Evolutionary conservation across 2,329 filamentous ascomycete species (phyloP).

Genomic region (Zarea fungicola): DNA sequence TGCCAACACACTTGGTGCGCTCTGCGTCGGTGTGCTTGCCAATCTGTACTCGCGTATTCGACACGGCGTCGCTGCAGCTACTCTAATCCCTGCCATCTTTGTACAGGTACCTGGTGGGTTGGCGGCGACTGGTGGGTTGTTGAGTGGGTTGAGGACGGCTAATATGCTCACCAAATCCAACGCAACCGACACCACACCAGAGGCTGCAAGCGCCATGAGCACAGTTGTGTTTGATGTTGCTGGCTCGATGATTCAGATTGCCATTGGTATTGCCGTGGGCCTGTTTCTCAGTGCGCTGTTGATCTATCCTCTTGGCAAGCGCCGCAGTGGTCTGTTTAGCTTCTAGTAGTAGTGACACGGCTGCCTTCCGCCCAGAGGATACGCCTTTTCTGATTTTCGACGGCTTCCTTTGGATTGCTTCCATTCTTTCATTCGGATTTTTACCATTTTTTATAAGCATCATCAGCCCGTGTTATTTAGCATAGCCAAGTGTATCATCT

Average conservation of each 20-base stretch:
- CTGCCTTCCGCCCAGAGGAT: too few relatives aligned
- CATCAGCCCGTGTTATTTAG: conserved; percentile 1
- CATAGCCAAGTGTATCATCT: conserved; percentile 1
- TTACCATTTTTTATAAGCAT: not conserved
- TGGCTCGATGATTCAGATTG: conserved; percentile 48
- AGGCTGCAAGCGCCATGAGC: conserved; percentile 21
- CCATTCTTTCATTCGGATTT: not conserved
- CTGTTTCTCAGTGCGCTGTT: conserved; percentile 45
- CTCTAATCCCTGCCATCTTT: conserved; percentile 43
- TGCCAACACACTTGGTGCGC: conserved; percentile 69
- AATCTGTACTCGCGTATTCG: conserved; percentile 66
- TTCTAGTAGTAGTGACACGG: too few relatives aligned
- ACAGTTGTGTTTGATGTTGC: conserved; percentile 41
- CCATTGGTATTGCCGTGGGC: conserved; percentile 47
- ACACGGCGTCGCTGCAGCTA: conserved; percentile 46
- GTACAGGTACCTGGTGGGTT: conserved; percentile 44
- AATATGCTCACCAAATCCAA: conserved; percentile 38
- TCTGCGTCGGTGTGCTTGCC: conserved; percentile 69
- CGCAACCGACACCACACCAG: not conserved
- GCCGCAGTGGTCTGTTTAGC: conserved; percentile 45
- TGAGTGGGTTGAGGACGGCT: conserved; percentile 40
- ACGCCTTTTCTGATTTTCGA: too few relatives aligned
- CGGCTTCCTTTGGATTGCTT: not conserved
- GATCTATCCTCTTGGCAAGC: conserved; percentile 45
- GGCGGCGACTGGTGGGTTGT: conserved; percentile 40